Percentiles rank a stretch among this genome's conserved stretches.
Conservation (phyloP, 2,329 filamentous ascomycete species). For the Elsinoe fawcettii region DNA sequence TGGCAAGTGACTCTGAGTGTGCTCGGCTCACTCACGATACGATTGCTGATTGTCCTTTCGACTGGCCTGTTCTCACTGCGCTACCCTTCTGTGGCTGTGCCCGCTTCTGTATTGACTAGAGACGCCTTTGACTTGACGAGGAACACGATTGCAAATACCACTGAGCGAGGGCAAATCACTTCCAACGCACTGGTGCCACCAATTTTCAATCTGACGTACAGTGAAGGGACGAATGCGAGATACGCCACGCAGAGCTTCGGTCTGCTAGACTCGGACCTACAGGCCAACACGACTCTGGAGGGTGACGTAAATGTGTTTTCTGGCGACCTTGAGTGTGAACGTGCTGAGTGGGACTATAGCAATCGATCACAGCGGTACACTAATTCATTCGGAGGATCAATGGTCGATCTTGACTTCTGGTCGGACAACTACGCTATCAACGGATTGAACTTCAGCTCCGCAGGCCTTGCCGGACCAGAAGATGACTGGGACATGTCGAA, state of each 20-base stretch:
- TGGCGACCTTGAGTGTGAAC: not conserved
- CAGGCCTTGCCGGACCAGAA: no score
- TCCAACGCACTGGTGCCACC: not conserved
- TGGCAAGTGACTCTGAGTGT: not conserved
- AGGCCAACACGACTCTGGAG: not conserved
- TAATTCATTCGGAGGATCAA: no score
- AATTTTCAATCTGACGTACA: not conserved
- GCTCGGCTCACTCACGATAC: not conserved
- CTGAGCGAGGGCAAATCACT: no score
- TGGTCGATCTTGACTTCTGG: no score
- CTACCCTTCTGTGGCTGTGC: not conserved
- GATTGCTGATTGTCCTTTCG: not conserved
- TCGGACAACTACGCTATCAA: no score
- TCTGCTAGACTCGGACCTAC: not conserved
- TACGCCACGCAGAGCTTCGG: not conserved
- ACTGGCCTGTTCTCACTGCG: not conserved
- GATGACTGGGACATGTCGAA: no score
- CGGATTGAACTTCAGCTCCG: no score
- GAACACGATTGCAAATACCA: no score
- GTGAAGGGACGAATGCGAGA: not conserved
- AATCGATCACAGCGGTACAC: no score
- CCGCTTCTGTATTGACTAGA: no score
- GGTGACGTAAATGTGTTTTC: not conserved
- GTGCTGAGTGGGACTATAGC: not conserved
- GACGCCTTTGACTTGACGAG: no score